Conservation (phyloP, 1,284 basidiomycete genomes). For the Tremellales sp. region DNA sequence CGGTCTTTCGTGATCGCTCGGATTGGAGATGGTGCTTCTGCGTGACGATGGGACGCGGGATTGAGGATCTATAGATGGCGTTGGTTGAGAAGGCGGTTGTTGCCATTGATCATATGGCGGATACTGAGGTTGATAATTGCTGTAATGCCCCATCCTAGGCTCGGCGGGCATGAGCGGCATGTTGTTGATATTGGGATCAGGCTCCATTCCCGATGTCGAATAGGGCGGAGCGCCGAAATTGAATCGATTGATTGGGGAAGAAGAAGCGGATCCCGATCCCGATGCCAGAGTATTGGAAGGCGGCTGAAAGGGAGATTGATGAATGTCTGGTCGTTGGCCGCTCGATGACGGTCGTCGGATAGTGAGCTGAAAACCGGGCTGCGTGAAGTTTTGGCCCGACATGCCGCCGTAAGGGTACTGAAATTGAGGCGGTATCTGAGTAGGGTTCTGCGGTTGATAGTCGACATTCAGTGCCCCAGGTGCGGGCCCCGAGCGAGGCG, state of each 20-base stretch:
- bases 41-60: not conserved
- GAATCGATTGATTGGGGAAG: not conserved
- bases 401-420: no score
- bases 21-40: constrained; percentile 3
- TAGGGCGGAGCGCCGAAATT: not conserved
- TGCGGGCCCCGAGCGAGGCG: no score
- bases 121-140: not conserved
- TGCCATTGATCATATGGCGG: not conserved
- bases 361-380: no score
- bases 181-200: no score
- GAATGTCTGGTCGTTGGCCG: not conserved
- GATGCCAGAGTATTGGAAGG: not conserved
- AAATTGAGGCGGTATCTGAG: no score
- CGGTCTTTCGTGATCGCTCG: not conserved
- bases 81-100: not conserved
- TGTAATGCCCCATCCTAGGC: constrained; percentile 7
- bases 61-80: no score
- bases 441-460: no score
- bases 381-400: no score
- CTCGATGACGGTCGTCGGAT: no score
- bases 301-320: not conserved
- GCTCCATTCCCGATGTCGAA: not conserved
- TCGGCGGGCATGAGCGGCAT: not conserved
- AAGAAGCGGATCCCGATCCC: not conserved
- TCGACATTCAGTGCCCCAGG: no score